Evolutionary conservation across 1,139 yeast genomes (phyloP), one percentile per base, ranked within the genome.

Genomic region (Protomyces lactucae-debilis): DNA sequence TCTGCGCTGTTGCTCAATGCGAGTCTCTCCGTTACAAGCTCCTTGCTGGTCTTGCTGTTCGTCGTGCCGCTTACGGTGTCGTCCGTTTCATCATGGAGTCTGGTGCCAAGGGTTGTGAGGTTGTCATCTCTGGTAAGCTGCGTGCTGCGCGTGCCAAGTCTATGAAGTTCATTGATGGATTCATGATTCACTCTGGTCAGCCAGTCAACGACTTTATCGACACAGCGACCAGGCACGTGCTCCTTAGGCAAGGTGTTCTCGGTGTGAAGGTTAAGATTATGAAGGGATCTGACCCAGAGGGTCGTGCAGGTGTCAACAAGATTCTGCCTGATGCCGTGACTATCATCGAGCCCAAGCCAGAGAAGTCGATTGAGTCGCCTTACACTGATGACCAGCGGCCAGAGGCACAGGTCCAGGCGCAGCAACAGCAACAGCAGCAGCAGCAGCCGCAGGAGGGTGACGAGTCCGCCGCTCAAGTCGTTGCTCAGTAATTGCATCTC

Each of bases 31-130:
- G 92, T 82, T 87, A 93, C 90, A 93, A 93, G 85, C 88, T 93
- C 78, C 88, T 95, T 79, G 88, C 87, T 83, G 99, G 99, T 85
- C 87, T 93, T 79, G 97, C 99, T 79, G 91, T 93, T 85, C 92
- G 99, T 86, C 90, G 99, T 85, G 99, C 99, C 76, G 98, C 98
- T 76, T 93, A 93, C 89, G 98, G 99, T 90, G 98, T 95, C 76
- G 95, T 95, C 83, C 92, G 99, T 86, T 91, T 87, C 86, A 97
- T 95, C 78, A 95, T 93, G 97, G 98, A 92, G 82, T 91, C 98
- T 73, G 99, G 99, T 83, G 99, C 99, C 79, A 95, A 95, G 89
- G 99, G 99, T 91, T 97, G 95, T 77, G 98, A 93, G 84, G 98
- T 92, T 80, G 97, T 93, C 76, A 89, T 92, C 79, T 90, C 97